Evolutionary conservation across 2,329 filamentous ascomycete species (phyloP).

Genomic region (Cladophialophora yegresii): DNA sequence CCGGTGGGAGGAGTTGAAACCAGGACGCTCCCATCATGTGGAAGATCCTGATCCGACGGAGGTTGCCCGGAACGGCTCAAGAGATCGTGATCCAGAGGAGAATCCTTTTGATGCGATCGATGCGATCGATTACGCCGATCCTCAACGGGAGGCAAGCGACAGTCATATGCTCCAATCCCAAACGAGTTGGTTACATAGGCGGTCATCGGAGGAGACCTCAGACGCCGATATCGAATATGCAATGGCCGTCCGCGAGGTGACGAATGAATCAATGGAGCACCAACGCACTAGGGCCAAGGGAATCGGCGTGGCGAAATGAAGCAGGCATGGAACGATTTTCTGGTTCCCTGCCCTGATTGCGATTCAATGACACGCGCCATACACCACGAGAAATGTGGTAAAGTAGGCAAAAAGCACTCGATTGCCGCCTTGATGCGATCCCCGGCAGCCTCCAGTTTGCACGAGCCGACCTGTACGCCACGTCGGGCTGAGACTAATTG

Average conservation of each 20-base stretch:
- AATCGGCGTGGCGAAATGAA: slow-evolving; percentile 22
- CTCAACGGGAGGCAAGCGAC: slow-evolving; percentile 32
- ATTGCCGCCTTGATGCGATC: not conserved
- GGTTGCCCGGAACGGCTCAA: slow-evolving; percentile 32
- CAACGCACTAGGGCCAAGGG: slow-evolving; percentile 25
- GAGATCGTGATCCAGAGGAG: slow-evolving; percentile 35
- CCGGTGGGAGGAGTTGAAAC: slow-evolving; percentile 28
- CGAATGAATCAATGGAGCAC: slow-evolving; percentile 28
- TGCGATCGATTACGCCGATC: slow-evolving; percentile 32
- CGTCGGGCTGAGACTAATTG: not conserved
- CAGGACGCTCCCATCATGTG: slow-evolving; percentile 22
- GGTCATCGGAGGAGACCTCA: slow-evolving; percentile 31
- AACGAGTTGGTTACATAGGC: slow-evolving; percentile 26
- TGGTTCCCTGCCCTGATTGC: not conserved
- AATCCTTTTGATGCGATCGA: slow-evolving; percentile 32
- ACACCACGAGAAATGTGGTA: not conserved
- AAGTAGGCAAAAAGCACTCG: not conserved
- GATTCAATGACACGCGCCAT: not conserved
- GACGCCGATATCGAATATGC: slow-evolving; percentile 35
- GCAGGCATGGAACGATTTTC: not conserved
- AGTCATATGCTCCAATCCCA: slow-evolving; percentile 24
- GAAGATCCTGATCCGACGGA: slow-evolving; percentile 24
- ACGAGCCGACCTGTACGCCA: not conserved
- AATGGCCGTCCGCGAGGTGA: slow-evolving; percentile 33
- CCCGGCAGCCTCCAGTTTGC: not conserved